Base-by-base conservation (phyloP, 352 stramenopile species). In the Thalassiosira livingstoniorum region DNA sequence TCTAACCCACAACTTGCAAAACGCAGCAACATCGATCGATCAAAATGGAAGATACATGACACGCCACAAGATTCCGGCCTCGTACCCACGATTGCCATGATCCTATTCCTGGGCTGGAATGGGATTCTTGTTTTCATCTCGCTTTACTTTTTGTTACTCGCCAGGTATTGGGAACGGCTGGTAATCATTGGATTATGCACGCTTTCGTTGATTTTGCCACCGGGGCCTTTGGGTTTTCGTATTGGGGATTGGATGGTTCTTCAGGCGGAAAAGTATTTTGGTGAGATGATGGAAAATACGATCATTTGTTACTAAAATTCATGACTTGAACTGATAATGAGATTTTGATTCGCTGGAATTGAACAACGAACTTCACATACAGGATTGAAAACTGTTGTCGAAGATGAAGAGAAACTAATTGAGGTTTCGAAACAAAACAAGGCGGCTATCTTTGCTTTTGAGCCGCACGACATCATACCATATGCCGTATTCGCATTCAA, bases 201-300 rank as follows among this genome's bases (percentile, higher is more conserved):
- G 27, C 21, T 77, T 0, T 86, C 77, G 21, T 82, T 86, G 37
- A 31, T 89, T 21, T 45, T 84, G 18, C 82, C 82, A 7, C 82
- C 82, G 25, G 71, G 71, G 13, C 66, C n/a, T 35, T 57, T 60
- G 15, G 81, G 77, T 21, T 64, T 75, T 63, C 45, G 39, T 25
- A n/a, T 86, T 0, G 82, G 85, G n/a, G 60, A 78, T 62, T 89
- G 82, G 85, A 87, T 89, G 47, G 83, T 86, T 78, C n/a, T 31
- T 13, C 45, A 76, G 64, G 85, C 85, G 29, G 78, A 80, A 21
- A 77, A 86, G 51, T 91, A 91, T 74, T 91, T 91, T 69, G 81
- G 78, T 86, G 65, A 84, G 72, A 60, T 15, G 10, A 74, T 75
- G 5, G 42, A 68, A 11, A 69, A 51, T 51, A 18, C 18, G 42